Conservation (phyloP, 2,329 filamentous ascomycete genomes). For the Penicillium sp. region DNA sequence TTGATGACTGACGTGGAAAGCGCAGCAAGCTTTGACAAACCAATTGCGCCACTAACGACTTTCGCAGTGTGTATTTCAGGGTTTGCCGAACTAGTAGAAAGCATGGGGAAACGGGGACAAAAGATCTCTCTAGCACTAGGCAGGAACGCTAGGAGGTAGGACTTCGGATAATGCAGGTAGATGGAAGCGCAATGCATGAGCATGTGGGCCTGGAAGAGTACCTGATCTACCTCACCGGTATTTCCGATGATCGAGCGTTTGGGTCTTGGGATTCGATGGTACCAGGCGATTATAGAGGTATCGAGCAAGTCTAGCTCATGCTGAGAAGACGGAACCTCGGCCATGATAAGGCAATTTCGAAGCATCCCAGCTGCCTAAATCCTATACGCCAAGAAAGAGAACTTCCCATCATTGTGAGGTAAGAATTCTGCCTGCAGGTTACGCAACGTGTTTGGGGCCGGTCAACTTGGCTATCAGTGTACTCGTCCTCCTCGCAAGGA, state of each 20-base stretch:
- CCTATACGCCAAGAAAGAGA: constrained; percentile 11
- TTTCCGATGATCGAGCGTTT: neutral
- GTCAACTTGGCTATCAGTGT: neutral
- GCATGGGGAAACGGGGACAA: neutral
- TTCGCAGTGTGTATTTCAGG: neutral
- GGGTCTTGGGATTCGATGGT: neutral
- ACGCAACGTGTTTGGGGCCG: neutral
- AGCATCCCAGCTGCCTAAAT: constrained; percentile 12
- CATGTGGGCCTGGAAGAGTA: constrained; percentile 14
- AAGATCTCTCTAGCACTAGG: constrained; percentile 8
- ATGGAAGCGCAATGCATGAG: constrained; percentile 18
- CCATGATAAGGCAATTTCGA: constrained; percentile 13
- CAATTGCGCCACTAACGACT: neutral
- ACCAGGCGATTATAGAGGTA: neutral
- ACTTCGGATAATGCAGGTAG: constrained; percentile 17
- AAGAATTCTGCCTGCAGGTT: neutral
- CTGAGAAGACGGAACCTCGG: neutral
- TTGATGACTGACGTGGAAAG: constrained; percentile 2
- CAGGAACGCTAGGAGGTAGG: constrained; percentile 8
- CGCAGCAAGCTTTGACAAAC: constrained; percentile 7
- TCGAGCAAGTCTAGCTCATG: neutral
- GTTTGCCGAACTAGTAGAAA: neutral
- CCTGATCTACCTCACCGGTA: constrained; percentile 10
- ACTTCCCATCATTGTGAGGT: constrained; percentile 3
- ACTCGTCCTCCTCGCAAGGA: constrained; percentile 7